These are phyloP conservation scores for Dactylellina haptotyla DNA, from an alignment of 2,329 filamentous ascomycete species.

Conservation along the genomic window DNA sequence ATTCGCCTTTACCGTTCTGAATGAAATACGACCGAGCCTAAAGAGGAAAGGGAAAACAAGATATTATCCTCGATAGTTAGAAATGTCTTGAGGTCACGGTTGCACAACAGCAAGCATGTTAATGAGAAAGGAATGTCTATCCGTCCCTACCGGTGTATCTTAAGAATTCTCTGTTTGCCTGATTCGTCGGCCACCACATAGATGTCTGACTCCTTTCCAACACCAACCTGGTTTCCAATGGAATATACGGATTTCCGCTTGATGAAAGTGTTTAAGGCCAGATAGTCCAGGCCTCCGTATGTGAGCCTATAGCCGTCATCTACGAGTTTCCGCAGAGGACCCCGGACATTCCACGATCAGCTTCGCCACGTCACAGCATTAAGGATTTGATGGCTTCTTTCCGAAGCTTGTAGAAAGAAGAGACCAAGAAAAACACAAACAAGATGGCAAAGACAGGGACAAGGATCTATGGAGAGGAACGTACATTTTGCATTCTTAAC, in stretches of 20 bases:
- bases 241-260: slow-evolving; percentile 84
- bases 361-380: slow-evolving; percentile 40
- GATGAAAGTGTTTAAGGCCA: slow-evolving; percentile 90
- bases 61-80: slow-evolving; percentile 1
- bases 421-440: slow-evolving; percentile 11
- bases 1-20: slow-evolving; percentile 94
- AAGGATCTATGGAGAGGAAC: slow-evolving; percentile 51
- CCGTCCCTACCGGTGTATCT: slow-evolving; percentile 77
- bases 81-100: not conserved
- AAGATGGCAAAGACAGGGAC: slow-evolving; percentile 19
- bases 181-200: slow-evolving; percentile 86
- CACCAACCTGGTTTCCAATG: slow-evolving; percentile 91
- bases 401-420: slow-evolving; percentile 1
- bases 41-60: not conserved
- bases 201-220: slow-evolving; percentile 98
- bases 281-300: slow-evolving; percentile 95
- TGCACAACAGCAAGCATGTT: slow-evolving; percentile 32
- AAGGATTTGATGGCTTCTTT: slow-evolving; percentile 6
- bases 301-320: slow-evolving; percentile 96
- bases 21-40: slow-evolving; percentile 88
- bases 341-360: slow-evolving; percentile 34
- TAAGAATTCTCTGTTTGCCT: slow-evolving; percentile 82
- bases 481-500: slow-evolving; percentile 90
- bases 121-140: slow-evolving; percentile 43
- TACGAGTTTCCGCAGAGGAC: slow-evolving; percentile 56